Evolutionary conservation across 1,139 yeast genomes (phyloP).

Genomic region (Geotrichum phurueaensis): DNA sequence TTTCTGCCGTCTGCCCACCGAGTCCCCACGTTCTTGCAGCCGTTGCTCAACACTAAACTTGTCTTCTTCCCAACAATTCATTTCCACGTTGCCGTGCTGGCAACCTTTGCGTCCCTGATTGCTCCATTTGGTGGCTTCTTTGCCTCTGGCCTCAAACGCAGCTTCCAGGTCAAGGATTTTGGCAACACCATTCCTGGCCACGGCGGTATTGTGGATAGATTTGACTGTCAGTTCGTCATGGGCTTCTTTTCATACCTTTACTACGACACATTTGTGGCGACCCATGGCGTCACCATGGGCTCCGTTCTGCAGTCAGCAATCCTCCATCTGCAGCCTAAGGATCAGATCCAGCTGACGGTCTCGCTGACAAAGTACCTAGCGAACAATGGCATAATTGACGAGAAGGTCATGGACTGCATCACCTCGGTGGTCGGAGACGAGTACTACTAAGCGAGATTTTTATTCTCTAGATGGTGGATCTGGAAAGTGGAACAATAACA

Average conservation of each 20-base stretch:
- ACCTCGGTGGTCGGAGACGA: neutral
- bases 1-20: constrained; percentile 73
- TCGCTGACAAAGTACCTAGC: constrained; percentile 59
- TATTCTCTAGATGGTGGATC: too few relatives aligned
- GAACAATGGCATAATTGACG: constrained; percentile 47
- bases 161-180: constrained; percentile 91
- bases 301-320: constrained; percentile 70
- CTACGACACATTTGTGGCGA: constrained; percentile 82
- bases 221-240: constrained; percentile 97
- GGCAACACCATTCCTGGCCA: constrained; percentile 96
- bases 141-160: constrained; percentile 93
- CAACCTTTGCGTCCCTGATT: constrained; percentile 91
- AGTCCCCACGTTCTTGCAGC: constrained; percentile 63
- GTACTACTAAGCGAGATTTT: neutral
- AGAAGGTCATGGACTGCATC: constrained; percentile 33
- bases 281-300: constrained; percentile 59
- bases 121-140: constrained; percentile 99
- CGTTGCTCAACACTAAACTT: constrained; percentile 40
- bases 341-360: constrained; percentile 57
- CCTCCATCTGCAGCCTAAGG: constrained; percentile 60
- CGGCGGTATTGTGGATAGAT: constrained; percentile 96
- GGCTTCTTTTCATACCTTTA: constrained; percentile 91
- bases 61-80: constrained; percentile 77
- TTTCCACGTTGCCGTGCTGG: constrained; percentile 77
- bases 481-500: neutral